phyloP scores from a whole-genome alignment of 345 rosid species.

The Melaleuca quinquenervia region DNA sequence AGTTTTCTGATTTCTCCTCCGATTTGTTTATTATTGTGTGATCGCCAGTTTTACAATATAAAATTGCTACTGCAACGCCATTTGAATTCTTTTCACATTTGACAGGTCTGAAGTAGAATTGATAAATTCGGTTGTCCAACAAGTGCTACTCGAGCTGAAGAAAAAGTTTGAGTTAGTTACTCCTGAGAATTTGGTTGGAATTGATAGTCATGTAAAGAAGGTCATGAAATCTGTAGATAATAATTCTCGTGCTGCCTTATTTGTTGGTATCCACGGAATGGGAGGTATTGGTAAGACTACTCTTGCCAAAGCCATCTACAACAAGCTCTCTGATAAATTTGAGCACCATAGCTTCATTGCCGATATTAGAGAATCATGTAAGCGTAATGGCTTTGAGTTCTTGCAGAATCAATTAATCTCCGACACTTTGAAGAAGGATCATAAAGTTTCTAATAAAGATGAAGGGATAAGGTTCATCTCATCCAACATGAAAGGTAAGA shows the following conservation, averaged over 20 bases:
- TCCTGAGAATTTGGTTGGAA: neutral
- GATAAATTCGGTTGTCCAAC: neutral
- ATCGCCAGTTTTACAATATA: neutral
- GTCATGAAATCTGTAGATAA: neutral
- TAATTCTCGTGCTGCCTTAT: neutral
- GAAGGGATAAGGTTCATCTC: neutral
- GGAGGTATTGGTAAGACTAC: neutral
- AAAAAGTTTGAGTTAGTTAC: neutral
- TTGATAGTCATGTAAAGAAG: neutral
- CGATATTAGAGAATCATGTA: neutral
- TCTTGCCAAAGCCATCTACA: neutral
- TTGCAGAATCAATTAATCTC: neutral
- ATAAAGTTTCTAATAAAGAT: neutral
- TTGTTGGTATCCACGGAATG: neutral
- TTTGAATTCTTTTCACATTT: neutral
- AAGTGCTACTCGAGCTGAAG: neutral
- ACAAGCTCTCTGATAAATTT: neutral
- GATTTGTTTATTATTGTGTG: no score
- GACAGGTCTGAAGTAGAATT: neutral
- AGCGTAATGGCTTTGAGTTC: neutral
- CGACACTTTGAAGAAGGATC: neutral
- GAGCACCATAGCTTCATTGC: neutral
- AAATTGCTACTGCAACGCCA: neutral
- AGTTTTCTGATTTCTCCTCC: no score
- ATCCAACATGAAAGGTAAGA: constrained; percentile 6